phyloP scores from a whole-genome alignment of 2,329 filamentous ascomycete genomes.

The Sclerotinia subarctica region DNA sequence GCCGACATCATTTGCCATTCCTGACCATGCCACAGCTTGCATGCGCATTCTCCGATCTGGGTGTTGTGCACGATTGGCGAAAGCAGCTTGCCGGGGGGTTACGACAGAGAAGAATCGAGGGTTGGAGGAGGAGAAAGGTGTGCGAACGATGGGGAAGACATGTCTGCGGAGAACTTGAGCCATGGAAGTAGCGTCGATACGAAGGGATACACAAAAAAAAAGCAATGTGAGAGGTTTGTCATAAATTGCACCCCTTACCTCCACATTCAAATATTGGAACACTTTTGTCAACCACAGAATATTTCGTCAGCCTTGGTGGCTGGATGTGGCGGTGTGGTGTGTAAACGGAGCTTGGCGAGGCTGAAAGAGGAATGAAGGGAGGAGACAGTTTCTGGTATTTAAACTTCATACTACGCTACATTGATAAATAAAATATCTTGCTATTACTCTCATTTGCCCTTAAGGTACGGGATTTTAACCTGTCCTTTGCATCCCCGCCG shows the following conservation, averaged over 20 bases:
- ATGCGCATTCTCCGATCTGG: constrained; percentile 9
- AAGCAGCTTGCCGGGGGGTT: constrained; percentile 18
- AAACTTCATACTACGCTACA: not conserved
- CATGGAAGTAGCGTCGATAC: constrained; percentile 24
- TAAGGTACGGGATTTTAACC: not conserved
- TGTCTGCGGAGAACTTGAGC: constrained; percentile 32
- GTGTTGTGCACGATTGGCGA: constrained; percentile 3
- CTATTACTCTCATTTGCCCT: not conserved
- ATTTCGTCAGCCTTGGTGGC: constrained; percentile 7
- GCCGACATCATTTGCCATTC: constrained; percentile 32
- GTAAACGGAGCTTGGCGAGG: not conserved
- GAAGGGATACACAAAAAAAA: not conserved
- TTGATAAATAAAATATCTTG: not conserved
- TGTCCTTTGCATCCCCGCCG: not conserved
- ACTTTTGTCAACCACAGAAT: constrained; percentile 1
- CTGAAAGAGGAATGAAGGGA: not conserved
- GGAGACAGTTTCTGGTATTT: not conserved
- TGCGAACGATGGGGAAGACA: constrained; percentile 23
- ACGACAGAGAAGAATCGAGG: constrained; percentile 31
- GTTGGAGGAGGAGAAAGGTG: constrained; percentile 18
- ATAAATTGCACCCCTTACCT: not conserved
- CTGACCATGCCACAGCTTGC: not conserved
- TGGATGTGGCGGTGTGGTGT: constrained; percentile 9
- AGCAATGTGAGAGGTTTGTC: not conserved
- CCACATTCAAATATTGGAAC: not conserved